These are phyloP conservation scores for Zanthoxylum bungeanum DNA, from an alignment of 345 rosid genomes.

Conservation along the genomic window DNA sequence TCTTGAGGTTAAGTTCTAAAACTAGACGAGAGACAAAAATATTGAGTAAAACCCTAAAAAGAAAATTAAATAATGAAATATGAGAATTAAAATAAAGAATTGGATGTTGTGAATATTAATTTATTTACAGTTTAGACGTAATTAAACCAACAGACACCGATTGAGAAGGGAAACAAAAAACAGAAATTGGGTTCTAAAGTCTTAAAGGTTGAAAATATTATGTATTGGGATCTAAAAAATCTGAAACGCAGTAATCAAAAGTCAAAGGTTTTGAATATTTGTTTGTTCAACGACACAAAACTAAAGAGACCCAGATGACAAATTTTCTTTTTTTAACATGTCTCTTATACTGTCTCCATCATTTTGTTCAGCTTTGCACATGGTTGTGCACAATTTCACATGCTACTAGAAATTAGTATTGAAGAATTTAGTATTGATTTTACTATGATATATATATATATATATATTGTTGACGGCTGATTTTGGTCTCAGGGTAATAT, in stretches of 20 bases:
- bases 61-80: not conserved
- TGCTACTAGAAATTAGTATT: not conserved
- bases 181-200: not conserved
- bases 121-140: not conserved
- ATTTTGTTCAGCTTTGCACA: not conserved
- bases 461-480: too few relatives aligned
- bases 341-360: not conserved
- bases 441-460: too few relatives aligned
- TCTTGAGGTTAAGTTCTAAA: not conserved
- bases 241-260: constrained; percentile 1
- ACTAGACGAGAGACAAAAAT: not conserved
- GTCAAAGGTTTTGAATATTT: constrained; percentile 20
- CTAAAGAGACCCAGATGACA: not conserved
- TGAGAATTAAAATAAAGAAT: not conserved
- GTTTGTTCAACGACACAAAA: constrained; percentile 20
- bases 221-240: constrained; percentile 1
- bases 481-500: too few relatives aligned
- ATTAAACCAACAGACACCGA: constrained; percentile 12
- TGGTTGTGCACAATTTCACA: constrained; percentile 11
- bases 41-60: not conserved
- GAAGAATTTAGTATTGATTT: too few relatives aligned
- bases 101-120: not conserved
- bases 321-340: not conserved
- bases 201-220: not conserved
- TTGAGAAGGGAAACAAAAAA: not conserved